Base-by-base conservation (phyloP, 2,329 filamentous ascomycete species). In the Monosporascus sp. region DNA sequence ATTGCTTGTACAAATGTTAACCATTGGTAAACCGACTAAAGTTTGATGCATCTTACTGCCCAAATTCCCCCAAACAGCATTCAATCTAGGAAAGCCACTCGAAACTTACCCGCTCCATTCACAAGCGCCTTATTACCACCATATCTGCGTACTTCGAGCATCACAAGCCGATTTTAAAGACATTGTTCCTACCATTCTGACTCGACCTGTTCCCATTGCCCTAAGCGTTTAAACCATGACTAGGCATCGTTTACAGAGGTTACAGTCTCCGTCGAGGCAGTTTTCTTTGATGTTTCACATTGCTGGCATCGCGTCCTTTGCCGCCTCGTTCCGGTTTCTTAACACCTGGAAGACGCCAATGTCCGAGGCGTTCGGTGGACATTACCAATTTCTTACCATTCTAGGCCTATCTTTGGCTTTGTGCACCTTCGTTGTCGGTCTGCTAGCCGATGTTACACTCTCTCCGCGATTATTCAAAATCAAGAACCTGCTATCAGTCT, bases 301-400 rank as follows among this genome's bases (percentile, higher is more conserved):
- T 3, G 57, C 72, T 1, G 82, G 82, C 49, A 72, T 80, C 47
- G 61, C 71, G 38, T 82, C 78, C 6, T 84, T 84, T 62, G 59
- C 68, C 20, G 74, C 76, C 47, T 81, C 74, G 49, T 84, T 82
- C 64, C 67, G 72, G 54, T 82, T 79, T 60, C 70, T 84, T 2
- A 60, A 66, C 17, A 58, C 62, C 14, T 81, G 75, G 68, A 77
- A 81, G 2, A 78, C 74, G 11, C 69, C 74, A 49, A 77, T 84
- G 45, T 78, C 79, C 49, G 71, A 75, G 0, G 76, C 82, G 1
- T 88, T 85, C 61, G 87, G 87, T 53, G 79, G 85, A 71, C 80
- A 88, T 63, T 80, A 84, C 57, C 84, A 89, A 67, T 89, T 87
- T 63, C 77, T 91, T 35, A 91, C 87, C 58, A 90, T 90, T 64